Base-by-base conservation (phyloP, 1,139 yeast genomes). In the Debaryomycetaceae sp. region DNA sequence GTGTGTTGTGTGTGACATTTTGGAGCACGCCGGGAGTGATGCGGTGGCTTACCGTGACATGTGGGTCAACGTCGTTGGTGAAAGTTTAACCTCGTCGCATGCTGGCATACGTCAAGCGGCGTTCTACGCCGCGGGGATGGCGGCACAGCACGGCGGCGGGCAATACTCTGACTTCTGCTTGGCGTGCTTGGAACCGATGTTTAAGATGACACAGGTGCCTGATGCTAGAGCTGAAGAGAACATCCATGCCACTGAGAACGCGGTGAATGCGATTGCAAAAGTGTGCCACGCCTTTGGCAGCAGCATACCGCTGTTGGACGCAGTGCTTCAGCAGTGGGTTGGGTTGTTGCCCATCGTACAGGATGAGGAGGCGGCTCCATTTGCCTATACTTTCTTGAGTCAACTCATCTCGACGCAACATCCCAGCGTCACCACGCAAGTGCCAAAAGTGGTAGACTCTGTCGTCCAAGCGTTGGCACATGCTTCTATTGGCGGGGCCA, bases 291-390 rank as follows among this genome's bases (percentile, higher is more conserved):
- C 72, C 11, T 78, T 61, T 44, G 78, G 79, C 12, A 47, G 67
- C 10, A 58, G 70, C 27, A 65, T 84, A 25, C 82, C 85, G 25
- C 74, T 78, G 48, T 60, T 78, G 39, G 77, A 82, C 44, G 66
- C 71, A 17, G 72, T 83, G 14, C 63, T 85, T 32, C 71, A 68
- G 22, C 83, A 75, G 42, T 91, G 97, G 97, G 64, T 91, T 34
- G 71, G 72, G 40, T 72, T 88, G 10, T 71, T 91, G 45, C 98
- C 98, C 18, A 73, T 89, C 28, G 60, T 79, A 13, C 82, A 79
- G 45, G 96, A 91, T 56, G 84, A 79, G 27, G 93, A 84, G 45
- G 95, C 94, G 6, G 96, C 97, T 2, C 79, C 88, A n/a, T 85
- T 70, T 56, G 80, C 88, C 16, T 91, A 86, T 58, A 65, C 72